Percentiles rank a stretch among this genome's conserved stretches.
phyloP scores from a whole-genome alignment of 306 rosid genomes.

The Inga oerstediana region DNA sequence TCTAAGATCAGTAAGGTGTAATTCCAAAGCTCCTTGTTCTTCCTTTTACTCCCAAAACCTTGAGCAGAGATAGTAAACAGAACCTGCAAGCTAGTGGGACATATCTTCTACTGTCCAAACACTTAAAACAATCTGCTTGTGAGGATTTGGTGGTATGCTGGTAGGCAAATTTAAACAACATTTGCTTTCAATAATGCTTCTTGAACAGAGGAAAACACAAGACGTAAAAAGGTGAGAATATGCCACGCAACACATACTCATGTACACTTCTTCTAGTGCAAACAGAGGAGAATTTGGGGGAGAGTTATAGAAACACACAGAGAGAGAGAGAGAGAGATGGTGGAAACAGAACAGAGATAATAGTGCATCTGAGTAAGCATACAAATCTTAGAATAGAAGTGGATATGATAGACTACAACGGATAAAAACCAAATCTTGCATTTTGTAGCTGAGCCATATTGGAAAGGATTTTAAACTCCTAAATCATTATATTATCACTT shows the following conservation, averaged over 20 bases:
- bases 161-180: not conserved
- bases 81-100: not conserved
- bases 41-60: not conserved
- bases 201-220: not conserved
- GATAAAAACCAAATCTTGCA: not conserved
- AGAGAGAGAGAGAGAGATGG: no score
- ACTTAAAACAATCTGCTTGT: not conserved
- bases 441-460: not conserved
- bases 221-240: not conserved
- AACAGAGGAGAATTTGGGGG: no score
- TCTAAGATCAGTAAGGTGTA: not conserved
- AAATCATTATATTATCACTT: not conserved
- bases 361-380: not conserved
- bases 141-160: not conserved
- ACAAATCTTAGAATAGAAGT: not conserved
- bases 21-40: not conserved
- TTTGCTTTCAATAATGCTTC: not conserved
- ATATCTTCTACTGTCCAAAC: not conserved
- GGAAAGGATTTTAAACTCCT: not conserved
- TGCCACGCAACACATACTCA: no score
- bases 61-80: not conserved
- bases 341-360: no score
- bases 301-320: no score
- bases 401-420: not conserved
- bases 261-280: no score